Base-by-base conservation (phyloP, 2,329 filamentous ascomycete genomes). In the Neophaeococcomyces mojaviensis region DNA sequence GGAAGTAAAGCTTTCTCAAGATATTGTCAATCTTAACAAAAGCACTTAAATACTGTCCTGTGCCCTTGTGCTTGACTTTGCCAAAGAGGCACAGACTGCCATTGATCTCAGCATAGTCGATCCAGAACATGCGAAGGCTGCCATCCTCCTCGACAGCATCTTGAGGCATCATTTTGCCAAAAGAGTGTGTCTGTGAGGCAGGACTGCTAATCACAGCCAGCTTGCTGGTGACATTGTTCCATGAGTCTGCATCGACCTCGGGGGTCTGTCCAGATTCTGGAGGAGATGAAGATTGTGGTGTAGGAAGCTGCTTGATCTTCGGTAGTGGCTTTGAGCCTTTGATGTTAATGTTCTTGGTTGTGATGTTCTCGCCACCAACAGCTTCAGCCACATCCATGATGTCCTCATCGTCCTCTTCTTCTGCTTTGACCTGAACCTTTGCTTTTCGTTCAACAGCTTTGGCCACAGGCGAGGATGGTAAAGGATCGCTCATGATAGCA, bases 1-100 rank as follows among this genome's bases (percentile, higher is more conserved):
- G 72, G 61, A 98, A 98, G 66, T 83, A 98, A 0, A 98, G 74
- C 61, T 94, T 97, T 49, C 92, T 80, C 44, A 94, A 66, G 49
- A 98, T 86, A 56, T 96, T 96, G 71, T 98, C 89, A 16, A 98
- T 73, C 65, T 97, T 97, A 64, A 96, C 78, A 59, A 98, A 97
- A 59, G 88, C 94, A 67, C 92, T 98, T 49, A 88, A 84, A 61
- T 86, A 89, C 35, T 73, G 72, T 42, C 78, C 81, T 1, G 79
- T 86, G 58, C 81, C 84, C 65, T 89, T 95, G 69, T 96, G 88
- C 58, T 88, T 81, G 19, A 96, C 90, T 62, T 98, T 98, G 53
- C 92, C 92, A 61, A 98, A 97, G 9, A 98, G 76, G 63, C 88
- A 97, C 8, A 98, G 71, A 56, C 82, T 92, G 49, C 90, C 90